A percentile compares a stretch with the other conserved stretches of the same genome.
phyloP scores from a whole-genome alignment of 2,329 filamentous ascomycete species.

The Exophiala alcalophila region DNA sequence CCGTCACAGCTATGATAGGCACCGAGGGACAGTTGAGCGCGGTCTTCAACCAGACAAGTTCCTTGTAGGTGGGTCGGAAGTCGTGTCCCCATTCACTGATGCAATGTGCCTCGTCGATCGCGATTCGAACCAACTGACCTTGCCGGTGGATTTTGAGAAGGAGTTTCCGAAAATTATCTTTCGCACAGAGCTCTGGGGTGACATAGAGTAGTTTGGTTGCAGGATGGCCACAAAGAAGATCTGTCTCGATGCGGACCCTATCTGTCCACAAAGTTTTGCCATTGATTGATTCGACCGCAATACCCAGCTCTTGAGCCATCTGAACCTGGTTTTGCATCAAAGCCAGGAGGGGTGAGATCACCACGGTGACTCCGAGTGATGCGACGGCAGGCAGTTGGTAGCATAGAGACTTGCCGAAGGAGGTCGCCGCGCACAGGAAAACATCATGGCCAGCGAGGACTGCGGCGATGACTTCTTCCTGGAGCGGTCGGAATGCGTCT shows the following conservation, averaged over 20 bases:
- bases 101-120: conserved; percentile 92
- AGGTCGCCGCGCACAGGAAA: conserved; percentile 74
- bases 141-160: conserved; percentile 73
- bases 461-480: conserved; percentile 82
- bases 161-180: conserved; percentile 71
- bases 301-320: conserved; percentile 67
- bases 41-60: conserved; percentile 78
- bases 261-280: conserved; percentile 69
- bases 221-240: conserved; percentile 85
- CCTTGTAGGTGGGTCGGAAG: conserved; percentile 89
- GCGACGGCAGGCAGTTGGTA: conserved; percentile 89
- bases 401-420: conserved; percentile 88
- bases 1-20: conserved; percentile 88
- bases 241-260: conserved; percentile 67
- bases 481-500: conserved; percentile 72
- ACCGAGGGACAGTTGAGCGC: conserved; percentile 69
- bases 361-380: conserved; percentile 82
- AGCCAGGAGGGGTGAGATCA: conserved; percentile 82
- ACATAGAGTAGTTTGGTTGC: conserved; percentile 82
- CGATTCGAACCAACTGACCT: conserved; percentile 79
- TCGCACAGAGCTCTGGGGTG: conserved; percentile 82
- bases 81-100: conserved; percentile 99
- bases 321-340: conserved; percentile 96
- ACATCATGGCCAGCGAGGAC: conserved; percentile 83
- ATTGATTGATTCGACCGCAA: conserved; percentile 82